Evolutionary conservation across 495 filamentous ascomycete species (phyloP).

Genomic region (Poronia punctata): DNA sequence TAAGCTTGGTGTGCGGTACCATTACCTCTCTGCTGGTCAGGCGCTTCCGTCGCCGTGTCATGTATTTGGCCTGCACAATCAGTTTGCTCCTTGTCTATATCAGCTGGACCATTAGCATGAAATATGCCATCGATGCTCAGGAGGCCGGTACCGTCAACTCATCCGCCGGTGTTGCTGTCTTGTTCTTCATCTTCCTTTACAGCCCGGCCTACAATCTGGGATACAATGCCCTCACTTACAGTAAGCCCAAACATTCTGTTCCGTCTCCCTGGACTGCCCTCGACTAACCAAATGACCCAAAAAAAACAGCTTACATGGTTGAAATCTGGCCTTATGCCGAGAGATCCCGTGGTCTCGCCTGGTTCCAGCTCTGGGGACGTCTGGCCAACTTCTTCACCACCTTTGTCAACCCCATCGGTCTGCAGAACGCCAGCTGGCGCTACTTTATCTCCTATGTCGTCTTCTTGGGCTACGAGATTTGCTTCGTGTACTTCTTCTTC

Average conservation of each 20-base stretch:
- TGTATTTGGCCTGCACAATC: slow-evolving; percentile 51
- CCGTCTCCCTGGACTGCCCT: not conserved
- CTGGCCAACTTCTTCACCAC: slow-evolving; percentile 42
- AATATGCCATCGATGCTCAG: slow-evolving; percentile 38
- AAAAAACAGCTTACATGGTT: slow-evolving; percentile 47
- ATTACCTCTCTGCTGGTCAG: slow-evolving; percentile 46
- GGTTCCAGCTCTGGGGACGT: slow-evolving; percentile 56
- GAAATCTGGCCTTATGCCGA: slow-evolving; percentile 59
- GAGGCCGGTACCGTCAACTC: slow-evolving; percentile 31
- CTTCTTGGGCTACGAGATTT: slow-evolving; percentile 51
- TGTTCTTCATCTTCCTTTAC: slow-evolving; percentile 59
- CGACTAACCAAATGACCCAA: not conserved
- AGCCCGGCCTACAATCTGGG: slow-evolving; percentile 59
- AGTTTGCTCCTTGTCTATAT: slow-evolving; percentile 50
- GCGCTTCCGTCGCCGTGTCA: slow-evolving; percentile 47
- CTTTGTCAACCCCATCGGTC: slow-evolving; percentile 60
- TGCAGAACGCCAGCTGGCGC: slow-evolving; percentile 52
- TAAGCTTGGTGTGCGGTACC: slow-evolving; percentile 5
- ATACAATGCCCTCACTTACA: slow-evolving; percentile 64
- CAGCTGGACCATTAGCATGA: slow-evolving; percentile 53
- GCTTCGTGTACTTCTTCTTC: slow-evolving; percentile 58
- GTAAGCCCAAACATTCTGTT: slow-evolving; percentile 29
- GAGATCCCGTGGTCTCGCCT: slow-evolving; percentile 53
- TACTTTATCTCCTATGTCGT: slow-evolving; percentile 47
- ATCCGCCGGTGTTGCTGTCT: slow-evolving; percentile 35